Conservation (phyloP, 2,329 filamentous ascomycete genomes). For the Xenoacremonium recifei region DNA sequence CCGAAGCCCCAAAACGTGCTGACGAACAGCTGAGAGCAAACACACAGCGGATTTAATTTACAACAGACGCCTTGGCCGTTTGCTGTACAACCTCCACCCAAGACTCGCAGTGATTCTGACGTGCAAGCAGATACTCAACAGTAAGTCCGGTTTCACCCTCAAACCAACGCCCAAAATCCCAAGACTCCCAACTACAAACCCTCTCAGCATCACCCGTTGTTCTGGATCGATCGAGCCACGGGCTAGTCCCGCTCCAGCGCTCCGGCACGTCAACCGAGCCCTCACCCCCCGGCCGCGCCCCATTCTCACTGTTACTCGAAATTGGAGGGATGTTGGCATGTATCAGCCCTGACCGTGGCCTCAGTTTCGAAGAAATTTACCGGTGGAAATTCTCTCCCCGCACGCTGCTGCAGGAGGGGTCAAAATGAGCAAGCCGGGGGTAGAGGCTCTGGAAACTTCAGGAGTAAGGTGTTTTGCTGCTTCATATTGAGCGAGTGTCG, state of each 20-base stretch:
- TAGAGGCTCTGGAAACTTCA: background rate
- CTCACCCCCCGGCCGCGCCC: no score
- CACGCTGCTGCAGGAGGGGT: no score
- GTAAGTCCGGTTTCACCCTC: background rate
- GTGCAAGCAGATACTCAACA: background rate
- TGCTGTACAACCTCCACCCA: no score
- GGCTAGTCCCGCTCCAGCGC: no score
- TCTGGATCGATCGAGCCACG: constrained; percentile 15
- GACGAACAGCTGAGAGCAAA: no score
- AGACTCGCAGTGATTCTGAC: no score
- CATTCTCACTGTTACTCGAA: constrained; percentile 15
- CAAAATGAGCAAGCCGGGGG: constrained; percentile 11
- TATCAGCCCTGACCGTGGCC: constrained; percentile 27
- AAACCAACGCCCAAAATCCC: background rate
- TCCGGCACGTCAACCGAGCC: no score
- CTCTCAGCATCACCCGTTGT: constrained; percentile 1
- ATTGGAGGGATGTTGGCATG: constrained; percentile 23
- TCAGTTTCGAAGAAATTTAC: constrained; percentile 12
- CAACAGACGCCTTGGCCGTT: no score
- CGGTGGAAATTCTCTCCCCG: background rate
- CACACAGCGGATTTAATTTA: no score
- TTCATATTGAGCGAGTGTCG: no score
- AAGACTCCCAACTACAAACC: constrained; percentile 9
- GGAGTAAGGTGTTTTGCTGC: no score
- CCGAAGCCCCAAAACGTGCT: no score